phyloP scores from a whole-genome alignment of 148 eudicot species.

The Oxyria digyna region DNA sequence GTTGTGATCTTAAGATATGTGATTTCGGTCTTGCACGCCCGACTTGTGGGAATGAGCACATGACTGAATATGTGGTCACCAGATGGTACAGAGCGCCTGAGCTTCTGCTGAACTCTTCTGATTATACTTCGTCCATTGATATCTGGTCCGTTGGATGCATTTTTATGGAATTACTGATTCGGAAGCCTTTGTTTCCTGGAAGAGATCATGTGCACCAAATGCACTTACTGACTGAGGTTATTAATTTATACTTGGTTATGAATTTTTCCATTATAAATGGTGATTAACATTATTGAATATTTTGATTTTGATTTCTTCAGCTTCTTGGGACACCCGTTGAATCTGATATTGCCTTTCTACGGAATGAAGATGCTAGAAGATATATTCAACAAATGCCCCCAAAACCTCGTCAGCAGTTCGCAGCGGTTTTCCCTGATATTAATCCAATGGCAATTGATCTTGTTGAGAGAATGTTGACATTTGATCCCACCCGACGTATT shows the following conservation, averaged over 20 bases:
- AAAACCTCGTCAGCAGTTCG: slow-evolving; percentile 49
- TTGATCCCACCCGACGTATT: slow-evolving; percentile 71
- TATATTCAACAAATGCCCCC: slow-evolving; percentile 55
- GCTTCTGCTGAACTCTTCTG: slow-evolving; percentile 78
- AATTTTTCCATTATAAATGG: not conserved
- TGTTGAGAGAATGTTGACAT: slow-evolving; percentile 71
- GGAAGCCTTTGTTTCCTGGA: slow-evolving; percentile 71
- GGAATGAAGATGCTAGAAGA: slow-evolving; percentile 68
- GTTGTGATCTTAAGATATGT: slow-evolving; percentile 78
- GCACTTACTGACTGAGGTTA: slow-evolving; percentile 82
- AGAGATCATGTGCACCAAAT: slow-evolving; percentile 75
- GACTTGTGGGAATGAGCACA: slow-evolving; percentile 54
- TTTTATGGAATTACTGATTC: slow-evolving; percentile 78
- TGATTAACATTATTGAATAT: not conserved
- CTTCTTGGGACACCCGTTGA: slow-evolving; percentile 78
- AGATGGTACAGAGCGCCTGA: slow-evolving; percentile 92
- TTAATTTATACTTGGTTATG: not conserved
- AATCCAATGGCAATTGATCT: slow-evolving; percentile 81
- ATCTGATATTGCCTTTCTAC: slow-evolving; percentile 50
- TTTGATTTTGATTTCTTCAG: slow-evolving; percentile 18
- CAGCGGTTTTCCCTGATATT: slow-evolving; percentile 48
- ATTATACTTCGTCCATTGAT: slow-evolving; percentile 74
- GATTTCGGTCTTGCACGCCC: slow-evolving; percentile 89
- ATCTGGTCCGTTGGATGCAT: slow-evolving; percentile 94
- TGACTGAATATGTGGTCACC: slow-evolving; percentile 92